Conservation (phyloP, 2,329 filamentous ascomycete species). For the Trichoderma arundinaceum region DNA sequence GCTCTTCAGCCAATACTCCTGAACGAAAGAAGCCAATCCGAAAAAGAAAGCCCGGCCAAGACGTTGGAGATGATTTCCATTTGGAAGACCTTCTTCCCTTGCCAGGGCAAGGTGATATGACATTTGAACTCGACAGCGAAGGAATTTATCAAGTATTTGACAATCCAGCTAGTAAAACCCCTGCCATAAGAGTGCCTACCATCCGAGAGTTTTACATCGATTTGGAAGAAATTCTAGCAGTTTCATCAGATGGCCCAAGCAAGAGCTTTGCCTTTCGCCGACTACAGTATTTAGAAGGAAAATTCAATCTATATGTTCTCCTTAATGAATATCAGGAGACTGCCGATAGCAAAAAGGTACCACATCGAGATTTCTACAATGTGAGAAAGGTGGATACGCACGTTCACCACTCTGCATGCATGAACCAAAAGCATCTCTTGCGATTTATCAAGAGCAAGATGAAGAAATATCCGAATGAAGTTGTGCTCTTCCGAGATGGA, state of each 20-base stretch:
- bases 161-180: constrained; percentile 70
- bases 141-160: constrained; percentile 95
- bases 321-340: constrained; percentile 98
- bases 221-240: constrained; percentile 80
- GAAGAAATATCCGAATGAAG: constrained; percentile 96
- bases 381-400: constrained; percentile 98
- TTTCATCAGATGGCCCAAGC: constrained; percentile 91
- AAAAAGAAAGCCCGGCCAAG: constrained; percentile 64
- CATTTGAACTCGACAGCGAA: constrained; percentile 80
- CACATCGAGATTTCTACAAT: constrained; percentile 98
- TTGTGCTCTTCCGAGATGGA: constrained; percentile 89
- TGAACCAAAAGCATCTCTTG: constrained; percentile 98
- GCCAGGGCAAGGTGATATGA: constrained; percentile 72
- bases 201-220: constrained; percentile 96
- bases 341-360: constrained; percentile 95
- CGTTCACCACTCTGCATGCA: constrained; percentile 98
- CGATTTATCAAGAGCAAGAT: constrained; percentile 99
- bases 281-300: constrained; percentile 93
- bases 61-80: constrained; percentile 79
- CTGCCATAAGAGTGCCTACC: constrained; percentile 86
- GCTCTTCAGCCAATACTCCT: constrained; percentile 35
- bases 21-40: constrained; percentile 57
- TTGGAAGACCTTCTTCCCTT: constrained; percentile 78
- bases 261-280: constrained; percentile 97
- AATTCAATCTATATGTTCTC: constrained; percentile 92